Evolutionary conservation across 805 yeast species (phyloP), one percentile per base, ranked within the genome.

Genomic region (Alloascoidea hylecoeti): DNA sequence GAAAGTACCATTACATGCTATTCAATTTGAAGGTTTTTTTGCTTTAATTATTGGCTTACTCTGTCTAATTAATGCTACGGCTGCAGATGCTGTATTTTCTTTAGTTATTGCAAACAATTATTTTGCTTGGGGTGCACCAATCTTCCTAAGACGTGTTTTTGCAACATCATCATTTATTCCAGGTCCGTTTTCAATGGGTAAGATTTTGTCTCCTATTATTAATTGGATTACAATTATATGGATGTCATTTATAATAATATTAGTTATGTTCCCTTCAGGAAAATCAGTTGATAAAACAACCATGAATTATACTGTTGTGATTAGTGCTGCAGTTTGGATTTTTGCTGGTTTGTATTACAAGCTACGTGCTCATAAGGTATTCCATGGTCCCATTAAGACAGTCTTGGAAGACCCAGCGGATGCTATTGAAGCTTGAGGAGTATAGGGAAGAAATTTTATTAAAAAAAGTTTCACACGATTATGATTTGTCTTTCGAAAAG

Each of bases 231-330:
- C 63, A 6, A 37, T 57, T 4, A 80, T 74, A 64, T 66, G 72
- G 38, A 43, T 49, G 0, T 79, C 66, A 46, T 66, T 69, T 41
- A 70, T 78, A 23, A 9, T 23, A n/a, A 56, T 73, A 16, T 54
- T 78, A 55, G 61, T 68, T 30, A 72, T 73, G 77, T 70, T 78
- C 60, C 89, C 92, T 18, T 9, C 30, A 9, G n/a, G 30, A 9
- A 23, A 9, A 9, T 9, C 30, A 9, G 30, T 23, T 23, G 30
- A 23, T n/a, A 23, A 23, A 23, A 55, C 57, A 18, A 56, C 70
- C 15, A 78, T 79, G 89, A 79, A 79, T 56, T 79, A 79, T 52
- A 73, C 84, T 0, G 67, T 68, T 44, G 81, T 72, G 2, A 74
- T 78, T 41, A 75, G 72, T 17, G 68, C 70, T 18, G 77, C 77